Evolutionary conservation across 129 eudicot species (phyloP).

Genomic region (Calendula officinalis): DNA sequence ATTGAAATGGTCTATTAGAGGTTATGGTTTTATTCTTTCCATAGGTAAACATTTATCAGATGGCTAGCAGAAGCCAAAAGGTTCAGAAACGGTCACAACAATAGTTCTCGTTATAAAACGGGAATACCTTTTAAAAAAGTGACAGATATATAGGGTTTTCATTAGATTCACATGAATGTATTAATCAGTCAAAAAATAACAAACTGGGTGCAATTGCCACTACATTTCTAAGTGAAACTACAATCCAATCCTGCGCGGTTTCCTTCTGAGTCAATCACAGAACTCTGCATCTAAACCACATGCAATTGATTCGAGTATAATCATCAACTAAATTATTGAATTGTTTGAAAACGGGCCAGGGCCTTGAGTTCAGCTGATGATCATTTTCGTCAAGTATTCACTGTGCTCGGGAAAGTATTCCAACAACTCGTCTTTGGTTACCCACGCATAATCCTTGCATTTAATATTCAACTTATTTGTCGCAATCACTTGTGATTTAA

Average conservation of each 20-base stretch:
- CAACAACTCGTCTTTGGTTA: conserved; percentile 78
- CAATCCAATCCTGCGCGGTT: background rate
- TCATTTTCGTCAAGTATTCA: conserved; percentile 72
- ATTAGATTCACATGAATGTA: too few species aligned
- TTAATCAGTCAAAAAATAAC: background rate
- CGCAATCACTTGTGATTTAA: conserved; percentile 86
- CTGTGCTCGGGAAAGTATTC: conserved; percentile 86
- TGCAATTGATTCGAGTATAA: background rate
- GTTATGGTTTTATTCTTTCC: too few species aligned
- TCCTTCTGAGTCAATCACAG: background rate
- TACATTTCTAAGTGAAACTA: too few species aligned
- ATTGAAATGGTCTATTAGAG: too few species aligned
- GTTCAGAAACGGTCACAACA: too few species aligned
- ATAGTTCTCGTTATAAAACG: too few species aligned
- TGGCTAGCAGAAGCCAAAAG: too few species aligned
- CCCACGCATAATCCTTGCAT: conserved; percentile 86
- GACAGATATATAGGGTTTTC: too few species aligned
- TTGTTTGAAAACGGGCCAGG: background rate
- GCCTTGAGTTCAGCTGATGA: conserved; percentile 50
- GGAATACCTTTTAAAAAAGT: too few species aligned
- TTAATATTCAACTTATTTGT: conserved; percentile 55
- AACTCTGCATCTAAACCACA: conserved; percentile 10
- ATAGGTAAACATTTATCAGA: too few species aligned
- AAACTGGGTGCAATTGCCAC: too few species aligned
- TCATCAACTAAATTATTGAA: conserved; percentile 16